Evolutionary conservation across 2,329 filamentous ascomycete species (phyloP), one percentile per base, ranked within the genome.

Genomic region (Pseudocercospora macadamiae): DNA sequence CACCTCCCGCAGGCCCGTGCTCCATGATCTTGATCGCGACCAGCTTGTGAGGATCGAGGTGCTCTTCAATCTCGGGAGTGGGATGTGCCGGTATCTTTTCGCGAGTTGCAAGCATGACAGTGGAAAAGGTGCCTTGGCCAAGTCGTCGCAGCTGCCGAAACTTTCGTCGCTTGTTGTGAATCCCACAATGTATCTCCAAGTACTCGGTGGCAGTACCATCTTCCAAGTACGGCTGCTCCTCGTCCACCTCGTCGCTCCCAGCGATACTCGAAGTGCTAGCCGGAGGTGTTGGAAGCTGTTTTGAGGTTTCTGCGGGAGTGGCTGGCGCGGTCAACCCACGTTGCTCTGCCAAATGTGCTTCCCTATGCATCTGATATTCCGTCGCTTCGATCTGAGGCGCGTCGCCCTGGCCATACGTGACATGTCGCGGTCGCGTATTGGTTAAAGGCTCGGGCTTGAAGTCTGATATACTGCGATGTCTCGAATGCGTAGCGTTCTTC

Each of bases 11-110:
- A 1, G 95, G 93, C 3, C 93, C 95, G 75, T 96, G 92, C 74
- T 97, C 91, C 71, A 96, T 93, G 44, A 99, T 87, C 75, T 99
- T 99, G 71, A 99, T 87, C 1, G 95, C 95, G 2, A 97, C 95
- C 12, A 99, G 80, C 53, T 90, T 90, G 70, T 88, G 89, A n/a
- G 87, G 86, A 63, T 90, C 80, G 48, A 86, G 80, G 60, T 72
- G 63, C 37, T 76, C 71, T 71, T 82, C 80, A 68, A 79, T 70
- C 71, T 74, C 76, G 63, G 71, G 76, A 14, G 70, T 70, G 3
- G 66, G 63, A 36, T 71, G 65, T 71, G 66, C 72, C 58, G 68
- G 66, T 26, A 76, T 75, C 37, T 86, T 83, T 71, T 96, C 86
- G 68, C 89, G 91, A 9, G 93, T 96, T 3, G 93, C 95, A 39